Base-by-base conservation (phyloP, 1,139 yeast species). In the Maudiozyma humilis region DNA sequence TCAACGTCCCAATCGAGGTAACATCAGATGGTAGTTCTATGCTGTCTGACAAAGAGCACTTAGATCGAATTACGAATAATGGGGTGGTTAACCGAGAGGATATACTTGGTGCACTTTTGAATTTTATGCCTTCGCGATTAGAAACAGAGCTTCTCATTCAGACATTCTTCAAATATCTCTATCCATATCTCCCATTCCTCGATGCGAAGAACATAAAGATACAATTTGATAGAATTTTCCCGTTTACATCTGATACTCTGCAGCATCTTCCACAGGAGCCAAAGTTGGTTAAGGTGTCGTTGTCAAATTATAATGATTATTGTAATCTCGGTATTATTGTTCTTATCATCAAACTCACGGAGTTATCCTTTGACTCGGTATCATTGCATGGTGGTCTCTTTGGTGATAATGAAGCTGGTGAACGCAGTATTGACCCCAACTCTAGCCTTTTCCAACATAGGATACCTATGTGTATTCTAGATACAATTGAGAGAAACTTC, bases 301-400 rank as follows among this genome's bases (percentile, higher is more conserved):
- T 39, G 27, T 10, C 33, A 2, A 39, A 20, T 14, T 39, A 32
- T 33, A 33, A 40, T 34, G 42, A 40, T 33, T 25, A 23, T 25
- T 40, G 42, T 33, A 40, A 40, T 13, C 37, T 41, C 15, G 44
- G 40, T 29, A 30, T 37, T 17, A 29, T 37, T 12, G 19, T 37
- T 14, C 19, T 37, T 15, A 30, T 37, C 3, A 37, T 37, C 16
- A 37, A 37, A 16, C 14, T 37, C 3, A 30, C 33, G 2, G 40
- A 37, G n/a, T 4, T 37, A 14, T 37, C 40, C 8, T 29, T 27
- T n/a, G 8, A 25, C 6, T 29, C 25, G 17, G 19, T 4, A 12
- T 14, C 27, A 2, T 8, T 5, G 3, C 4, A n/a, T 27, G 13
- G 16, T 4, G 27, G 19, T 2, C 17, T 7, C 27, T 8, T 27